phyloP scores from a whole-genome alignment of 2,329 filamentous ascomycete species.

The Leptographium wingfieldii region DNA sequence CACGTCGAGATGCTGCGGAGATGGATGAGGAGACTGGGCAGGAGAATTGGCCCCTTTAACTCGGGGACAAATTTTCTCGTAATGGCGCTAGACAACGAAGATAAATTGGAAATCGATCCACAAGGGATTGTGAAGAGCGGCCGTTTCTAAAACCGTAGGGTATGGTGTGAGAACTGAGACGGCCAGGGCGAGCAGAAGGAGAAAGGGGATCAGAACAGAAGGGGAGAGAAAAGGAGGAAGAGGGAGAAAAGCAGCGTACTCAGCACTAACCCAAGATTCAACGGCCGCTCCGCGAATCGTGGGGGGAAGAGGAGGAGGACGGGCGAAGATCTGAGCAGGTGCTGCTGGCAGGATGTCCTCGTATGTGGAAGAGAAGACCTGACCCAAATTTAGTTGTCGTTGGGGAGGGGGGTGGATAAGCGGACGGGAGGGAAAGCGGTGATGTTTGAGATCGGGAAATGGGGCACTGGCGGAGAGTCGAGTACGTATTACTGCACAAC shows the following conservation, averaged over 20 bases:
- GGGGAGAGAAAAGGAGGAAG: background rate
- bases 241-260: background rate
- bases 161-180: background rate
- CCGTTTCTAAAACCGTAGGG: background rate
- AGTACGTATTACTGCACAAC: background rate
- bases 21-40: background rate
- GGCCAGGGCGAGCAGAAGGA: background rate
- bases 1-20: background rate
- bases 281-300: background rate
- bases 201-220: background rate
- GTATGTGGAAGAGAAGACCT: background rate
- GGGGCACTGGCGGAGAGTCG: background rate
- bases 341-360: background rate
- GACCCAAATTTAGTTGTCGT: background rate
- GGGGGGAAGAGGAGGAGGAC: background rate
- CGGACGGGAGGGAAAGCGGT: constrained; percentile 5
- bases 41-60: background rate
- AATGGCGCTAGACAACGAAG: background rate
- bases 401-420: background rate
- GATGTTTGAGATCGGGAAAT: constrained; percentile 8
- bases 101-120: background rate
- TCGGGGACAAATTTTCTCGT: background rate
- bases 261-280: background rate
- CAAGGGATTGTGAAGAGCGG: background rate
- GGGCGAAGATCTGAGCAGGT: background rate